phyloP scores from a whole-genome alignment of 2,329 filamentous ascomycete species.

The Epichloe gansuensis region DNA sequence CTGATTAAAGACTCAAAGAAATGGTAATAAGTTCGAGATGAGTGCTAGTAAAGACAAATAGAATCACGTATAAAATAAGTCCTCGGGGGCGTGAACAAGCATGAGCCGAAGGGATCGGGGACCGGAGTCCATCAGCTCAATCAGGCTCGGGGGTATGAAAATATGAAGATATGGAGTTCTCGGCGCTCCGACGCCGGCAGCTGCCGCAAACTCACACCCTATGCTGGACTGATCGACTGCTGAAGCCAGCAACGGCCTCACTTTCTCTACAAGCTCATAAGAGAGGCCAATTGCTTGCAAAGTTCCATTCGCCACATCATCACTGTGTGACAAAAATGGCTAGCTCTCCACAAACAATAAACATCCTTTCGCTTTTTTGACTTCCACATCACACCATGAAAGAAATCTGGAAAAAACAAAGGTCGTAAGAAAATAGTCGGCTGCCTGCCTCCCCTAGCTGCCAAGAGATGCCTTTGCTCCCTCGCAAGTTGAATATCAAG shows the following conservation, averaged over 20 bases:
- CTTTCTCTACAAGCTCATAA: constrained; percentile 9
- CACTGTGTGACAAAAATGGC: constrained; percentile 9
- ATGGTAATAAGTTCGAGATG: constrained; percentile 23
- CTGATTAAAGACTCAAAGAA: constrained; percentile 27
- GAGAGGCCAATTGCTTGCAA: constrained; percentile 8
- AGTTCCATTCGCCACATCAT: constrained; percentile 8
- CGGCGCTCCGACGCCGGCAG: background rate
- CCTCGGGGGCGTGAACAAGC: constrained; percentile 5
- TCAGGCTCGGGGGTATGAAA: background rate
- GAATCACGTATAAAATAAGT: constrained; percentile 17
- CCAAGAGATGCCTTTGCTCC: constrained; percentile 23
- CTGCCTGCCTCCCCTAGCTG: constrained; percentile 11
- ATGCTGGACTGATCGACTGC: background rate
- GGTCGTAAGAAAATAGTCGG: constrained; percentile 16
- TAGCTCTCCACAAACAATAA: constrained; percentile 11
- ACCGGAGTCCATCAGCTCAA: background rate
- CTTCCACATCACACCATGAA: constrained; percentile 18
- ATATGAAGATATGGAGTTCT: background rate
- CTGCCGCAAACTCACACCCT: background rate
- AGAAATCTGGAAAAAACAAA: constrained; percentile 12
- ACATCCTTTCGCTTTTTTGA: constrained; percentile 10
- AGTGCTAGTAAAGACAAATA: constrained; percentile 24
- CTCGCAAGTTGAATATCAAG: constrained; percentile 18
- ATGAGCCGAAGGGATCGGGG: background rate
- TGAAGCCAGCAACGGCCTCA: constrained; percentile 8